Conservation (phyloP, 164 flowering plant genomes). For the Sextonia rubra region DNA sequence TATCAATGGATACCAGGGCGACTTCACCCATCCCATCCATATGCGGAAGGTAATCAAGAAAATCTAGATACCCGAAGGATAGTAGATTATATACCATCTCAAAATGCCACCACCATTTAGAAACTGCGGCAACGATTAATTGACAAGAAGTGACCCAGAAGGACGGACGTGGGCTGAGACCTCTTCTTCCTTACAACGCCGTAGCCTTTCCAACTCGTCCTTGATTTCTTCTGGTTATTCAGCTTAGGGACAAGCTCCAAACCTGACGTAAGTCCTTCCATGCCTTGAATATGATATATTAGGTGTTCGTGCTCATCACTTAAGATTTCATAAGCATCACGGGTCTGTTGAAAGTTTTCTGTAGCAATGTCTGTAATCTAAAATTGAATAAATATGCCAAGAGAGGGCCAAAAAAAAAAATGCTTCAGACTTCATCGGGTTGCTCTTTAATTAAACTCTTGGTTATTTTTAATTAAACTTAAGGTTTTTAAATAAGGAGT, state of each 20-base stretch:
- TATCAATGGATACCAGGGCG: no score
- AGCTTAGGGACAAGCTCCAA: constrained; percentile 84
- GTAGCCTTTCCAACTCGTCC: constrained; percentile 74
- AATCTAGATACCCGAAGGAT: no score
- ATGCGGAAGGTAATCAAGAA: no score
- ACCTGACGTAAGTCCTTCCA: constrained; percentile 93
- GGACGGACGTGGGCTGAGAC: constrained; percentile 49
- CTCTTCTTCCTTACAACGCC: constrained; percentile 59
- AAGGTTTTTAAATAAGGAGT: no score
- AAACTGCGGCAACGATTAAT: constrained; percentile 73
- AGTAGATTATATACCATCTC: no score
- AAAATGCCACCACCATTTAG: constrained; percentile 69
- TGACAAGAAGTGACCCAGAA: constrained; percentile 67
- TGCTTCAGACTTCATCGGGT: no score
- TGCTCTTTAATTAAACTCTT: no score
- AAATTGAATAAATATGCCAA: constrained; percentile 20
- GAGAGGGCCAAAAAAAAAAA: no score
- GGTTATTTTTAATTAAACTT: no score
- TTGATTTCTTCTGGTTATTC: constrained; percentile 75
- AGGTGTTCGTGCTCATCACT: constrained; percentile 69
- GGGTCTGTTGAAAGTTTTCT: constrained; percentile 82
- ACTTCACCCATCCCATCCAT: no score
- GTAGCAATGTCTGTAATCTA: constrained; percentile 98
- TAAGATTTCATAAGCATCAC: constrained; percentile 90
- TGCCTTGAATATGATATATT: constrained; percentile 94